Percentiles rank a stretch among this genome's conserved stretches.
These are phyloP conservation scores for Phytophthora citricola DNA, from an alignment of 352 stramenopile genomes.

Conservation along the genomic window DNA sequence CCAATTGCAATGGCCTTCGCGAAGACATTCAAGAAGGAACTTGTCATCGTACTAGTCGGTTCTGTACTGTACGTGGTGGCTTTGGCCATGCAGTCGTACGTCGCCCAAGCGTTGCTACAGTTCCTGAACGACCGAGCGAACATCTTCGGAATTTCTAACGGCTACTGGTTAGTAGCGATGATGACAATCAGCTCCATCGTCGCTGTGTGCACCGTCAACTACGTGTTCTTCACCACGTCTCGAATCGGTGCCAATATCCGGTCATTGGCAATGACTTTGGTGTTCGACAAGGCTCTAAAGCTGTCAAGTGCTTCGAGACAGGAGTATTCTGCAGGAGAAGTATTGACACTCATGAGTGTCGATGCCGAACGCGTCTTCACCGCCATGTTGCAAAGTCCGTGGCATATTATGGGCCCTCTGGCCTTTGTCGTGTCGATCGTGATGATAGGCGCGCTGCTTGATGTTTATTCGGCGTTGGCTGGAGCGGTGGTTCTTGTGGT, in stretches of 20 bases:
- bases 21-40: slow-evolving; percentile 17
- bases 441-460: slow-evolving; percentile 43
- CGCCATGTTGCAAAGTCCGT: slow-evolving; percentile 29
- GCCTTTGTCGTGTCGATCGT: slow-evolving; percentile 33
- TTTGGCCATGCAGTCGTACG: slow-evolving; percentile 29
- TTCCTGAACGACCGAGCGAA: slow-evolving; percentile 33
- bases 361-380: slow-evolving; percentile 36
- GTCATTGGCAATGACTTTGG: slow-evolving; percentile 36
- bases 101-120: slow-evolving; percentile 29
- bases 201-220: slow-evolving; percentile 34
- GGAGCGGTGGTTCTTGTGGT: slow-evolving; percentile 17
- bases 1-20: slow-evolving; percentile 18
- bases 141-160: slow-evolving; percentile 30
- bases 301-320: slow-evolving; percentile 47
- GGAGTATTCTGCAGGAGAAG: slow-evolving; percentile 39
- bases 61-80: slow-evolving; percentile 32
- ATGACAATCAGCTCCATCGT: slow-evolving; percentile 21
- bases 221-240: slow-evolving; percentile 34
- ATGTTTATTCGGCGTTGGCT: slow-evolving; percentile 25
- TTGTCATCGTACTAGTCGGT: slow-evolving; percentile 8
- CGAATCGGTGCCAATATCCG: slow-evolving; percentile 44
- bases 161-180: slow-evolving; percentile 30
- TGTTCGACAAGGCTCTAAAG: slow-evolving; percentile 63
- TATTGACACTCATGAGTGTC: slow-evolving; percentile 26
- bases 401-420: slow-evolving; percentile 38